Percentiles rank a stretch among this genome's conserved stretches.
Conservation (phyloP, 2,329 filamentous ascomycete genomes). For the Colletotrichum sidae region DNA sequence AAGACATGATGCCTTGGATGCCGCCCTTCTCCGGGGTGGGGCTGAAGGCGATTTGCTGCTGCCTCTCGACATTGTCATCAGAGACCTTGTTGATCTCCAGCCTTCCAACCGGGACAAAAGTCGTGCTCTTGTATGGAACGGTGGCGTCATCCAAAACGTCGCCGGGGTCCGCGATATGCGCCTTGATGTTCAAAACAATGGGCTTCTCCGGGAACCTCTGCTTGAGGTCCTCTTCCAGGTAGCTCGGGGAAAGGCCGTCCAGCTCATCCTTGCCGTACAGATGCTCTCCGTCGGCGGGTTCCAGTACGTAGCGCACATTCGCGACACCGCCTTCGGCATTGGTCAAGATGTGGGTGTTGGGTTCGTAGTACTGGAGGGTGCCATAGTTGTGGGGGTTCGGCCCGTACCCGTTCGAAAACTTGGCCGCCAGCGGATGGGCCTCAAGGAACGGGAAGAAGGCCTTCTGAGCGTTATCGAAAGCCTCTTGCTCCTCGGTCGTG, state of each 20-base stretch:
- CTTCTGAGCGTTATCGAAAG: background rate
- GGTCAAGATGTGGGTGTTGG: conserved; percentile 18
- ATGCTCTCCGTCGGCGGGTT: conserved; percentile 7
- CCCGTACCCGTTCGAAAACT: background rate
- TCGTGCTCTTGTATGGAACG: conserved; percentile 33
- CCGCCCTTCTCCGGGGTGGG: conserved; percentile 32
- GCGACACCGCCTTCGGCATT: conserved; percentile 3
- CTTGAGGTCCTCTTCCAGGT: conserved; percentile 15
- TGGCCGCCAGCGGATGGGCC: background rate
- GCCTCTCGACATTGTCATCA: conserved; percentile 21
- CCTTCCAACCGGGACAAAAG: conserved; percentile 27
- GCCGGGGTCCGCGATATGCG: conserved; percentile 12
- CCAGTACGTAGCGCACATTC: conserved; percentile 12
- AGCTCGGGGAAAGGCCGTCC: background rate
- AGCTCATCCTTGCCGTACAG: background rate
- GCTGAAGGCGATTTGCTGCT: conserved; percentile 37
- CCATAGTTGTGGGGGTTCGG: conserved; percentile 18
- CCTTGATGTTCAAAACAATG: conserved; percentile 9
- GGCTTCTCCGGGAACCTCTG: conserved; percentile 16
- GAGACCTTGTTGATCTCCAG: conserved; percentile 31
- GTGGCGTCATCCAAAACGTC: conserved; percentile 36
- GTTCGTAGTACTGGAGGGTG: conserved; percentile 10
- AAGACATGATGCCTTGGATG: conserved; percentile 33
- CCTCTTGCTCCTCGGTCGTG: background rate
- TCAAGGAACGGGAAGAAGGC: conserved; percentile 2